Conservation (phyloP, 2,329 filamentous ascomycete species). For the Clarireedia paspali region DNA sequence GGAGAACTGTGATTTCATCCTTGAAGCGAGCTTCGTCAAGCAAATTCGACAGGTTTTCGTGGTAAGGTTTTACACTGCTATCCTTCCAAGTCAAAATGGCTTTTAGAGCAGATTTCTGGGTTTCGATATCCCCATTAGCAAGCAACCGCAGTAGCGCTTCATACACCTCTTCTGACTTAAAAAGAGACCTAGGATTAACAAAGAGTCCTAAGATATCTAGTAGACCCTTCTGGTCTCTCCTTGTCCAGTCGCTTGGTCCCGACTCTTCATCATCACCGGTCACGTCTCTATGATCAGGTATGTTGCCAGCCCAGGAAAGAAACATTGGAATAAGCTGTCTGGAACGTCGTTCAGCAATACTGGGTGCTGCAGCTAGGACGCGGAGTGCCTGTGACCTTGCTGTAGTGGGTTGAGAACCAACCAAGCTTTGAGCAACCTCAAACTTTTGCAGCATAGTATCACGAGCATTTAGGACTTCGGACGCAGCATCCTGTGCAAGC, state of each 20-base stretch:
- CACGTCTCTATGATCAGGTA: conserved; percentile 30
- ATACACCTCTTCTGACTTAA: conserved; percentile 68
- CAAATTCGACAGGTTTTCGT: conserved; percentile 78
- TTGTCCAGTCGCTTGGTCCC: conserved; percentile 51
- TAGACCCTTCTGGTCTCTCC: conserved; percentile 77
- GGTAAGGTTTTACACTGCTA: conserved; percentile 64
- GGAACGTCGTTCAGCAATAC: conserved; percentile 77
- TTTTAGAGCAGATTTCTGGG: conserved; percentile 79
- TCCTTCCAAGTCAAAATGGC: conserved; percentile 87
- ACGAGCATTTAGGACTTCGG: conserved; percentile 43
- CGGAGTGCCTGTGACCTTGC: conserved; percentile 73
- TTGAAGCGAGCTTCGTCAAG: conserved; percentile 88
- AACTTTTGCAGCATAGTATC: conserved; percentile 57
- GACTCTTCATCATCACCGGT: conserved; percentile 22
- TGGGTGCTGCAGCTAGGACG: conserved; percentile 65
- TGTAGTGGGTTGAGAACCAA: conserved; percentile 42
- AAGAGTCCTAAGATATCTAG: conserved; percentile 79
- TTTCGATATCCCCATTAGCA: conserved; percentile 80
- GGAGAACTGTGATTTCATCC: conserved; percentile 84
- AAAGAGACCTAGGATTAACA: conserved; percentile 77
- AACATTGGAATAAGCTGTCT: conserved; percentile 80
- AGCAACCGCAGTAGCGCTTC: conserved; percentile 66
- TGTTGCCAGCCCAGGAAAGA: conserved; percentile 64
- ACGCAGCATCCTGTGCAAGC: conserved; percentile 43
- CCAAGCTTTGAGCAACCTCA: conserved; percentile 51